These are phyloP conservation scores for Aristolochia contorta DNA, from an alignment of 164 flowering plant genomes.

Conservation along the genomic window DNA sequence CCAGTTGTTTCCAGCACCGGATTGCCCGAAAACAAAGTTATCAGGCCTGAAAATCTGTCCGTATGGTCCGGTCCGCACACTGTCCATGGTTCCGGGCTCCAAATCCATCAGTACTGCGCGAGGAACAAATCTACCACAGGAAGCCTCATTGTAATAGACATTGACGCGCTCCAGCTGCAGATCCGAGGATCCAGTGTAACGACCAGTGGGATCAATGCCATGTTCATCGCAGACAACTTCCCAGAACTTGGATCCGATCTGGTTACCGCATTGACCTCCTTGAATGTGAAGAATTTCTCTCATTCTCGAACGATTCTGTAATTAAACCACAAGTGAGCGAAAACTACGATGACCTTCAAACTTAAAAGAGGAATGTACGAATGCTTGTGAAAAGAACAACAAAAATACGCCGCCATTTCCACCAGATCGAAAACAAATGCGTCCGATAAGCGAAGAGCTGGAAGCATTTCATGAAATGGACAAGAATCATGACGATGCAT, in stretches of 20 bases:
- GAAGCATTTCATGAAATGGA: neutral
- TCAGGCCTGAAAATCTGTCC: constrained; percentile 25
- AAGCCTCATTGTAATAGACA: constrained; percentile 51
- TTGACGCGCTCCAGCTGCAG: constrained; percentile 40
- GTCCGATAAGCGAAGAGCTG: neutral
- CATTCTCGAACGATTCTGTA: constrained; percentile 16
- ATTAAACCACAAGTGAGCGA: neutral
- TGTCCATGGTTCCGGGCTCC: constrained; percentile 54
- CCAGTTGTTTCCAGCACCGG: constrained; percentile 18
- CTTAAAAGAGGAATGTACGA: neutral
- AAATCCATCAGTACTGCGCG: constrained; percentile 58
- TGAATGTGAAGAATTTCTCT: constrained; percentile 53
- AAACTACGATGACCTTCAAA: neutral
- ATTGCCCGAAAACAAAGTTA: constrained; percentile 15
- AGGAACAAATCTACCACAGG: constrained; percentile 40
- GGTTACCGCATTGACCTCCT: constrained; percentile 59
- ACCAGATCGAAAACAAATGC: too few relatives aligned
- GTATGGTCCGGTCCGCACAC: constrained; percentile 39
- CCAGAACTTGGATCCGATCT: constrained; percentile 54
- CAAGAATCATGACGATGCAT: too few relatives aligned
- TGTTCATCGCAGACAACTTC: constrained; percentile 39
- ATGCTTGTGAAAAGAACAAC: neutral
- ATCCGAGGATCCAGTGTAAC: constrained; percentile 33
- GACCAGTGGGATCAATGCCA: constrained; percentile 43
- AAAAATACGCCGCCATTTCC: neutral